Base-by-base conservation (phyloP, 1,284 basidiomycete species). In the Vanrija sp. region DNA sequence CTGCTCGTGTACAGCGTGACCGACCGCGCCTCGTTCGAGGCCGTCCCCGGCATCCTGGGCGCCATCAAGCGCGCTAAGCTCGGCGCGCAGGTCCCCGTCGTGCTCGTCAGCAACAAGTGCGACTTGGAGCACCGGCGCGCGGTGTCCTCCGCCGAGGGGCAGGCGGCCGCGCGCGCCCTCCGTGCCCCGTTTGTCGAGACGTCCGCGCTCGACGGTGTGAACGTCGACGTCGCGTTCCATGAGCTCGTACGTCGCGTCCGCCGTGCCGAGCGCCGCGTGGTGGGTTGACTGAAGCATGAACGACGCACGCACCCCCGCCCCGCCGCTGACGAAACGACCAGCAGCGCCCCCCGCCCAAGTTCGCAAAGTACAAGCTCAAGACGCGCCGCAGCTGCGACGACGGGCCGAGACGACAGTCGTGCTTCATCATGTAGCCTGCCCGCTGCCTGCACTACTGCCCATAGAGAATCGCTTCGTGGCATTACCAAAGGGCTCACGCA, bases 1-100 rank as follows among this genome's bases (percentile, higher is more conserved):
- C 69, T 83, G 18, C 74, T 83, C 43, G 81, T 83, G 38, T 83
- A 82, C 68, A 79, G 77, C 49, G 81, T 83, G 58, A 82, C 81
- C 25, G 80, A 79, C 53, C 69, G 80, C 53, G 78, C 78, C 62
- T 80, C 80, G 10, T 82, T 82, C 59, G 80, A 82, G 52, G 79
- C 81, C 54, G 61, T 79, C 47, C 60, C 62, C 9, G 76, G 75
- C n/a, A 80, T 82, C 60, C 79, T 81, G 62, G 75, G 80, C 54
- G 80, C 81, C 60, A 81, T 80, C 50, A 60, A 1, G 34, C 9
- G 4, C 34, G 34, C 34, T 2, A 34, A 34, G 34, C 12, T 14
- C 34, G 34, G 9, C 9, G 9, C 9, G 10, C 12, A 12, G 10
- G 34, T 34, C 6, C 34, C 34, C 12, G 12, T 14, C 12, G 34